phyloP scores from a whole-genome alignment of 176 grass and related monocot species.

The Bothriochloa decipiens region DNA sequence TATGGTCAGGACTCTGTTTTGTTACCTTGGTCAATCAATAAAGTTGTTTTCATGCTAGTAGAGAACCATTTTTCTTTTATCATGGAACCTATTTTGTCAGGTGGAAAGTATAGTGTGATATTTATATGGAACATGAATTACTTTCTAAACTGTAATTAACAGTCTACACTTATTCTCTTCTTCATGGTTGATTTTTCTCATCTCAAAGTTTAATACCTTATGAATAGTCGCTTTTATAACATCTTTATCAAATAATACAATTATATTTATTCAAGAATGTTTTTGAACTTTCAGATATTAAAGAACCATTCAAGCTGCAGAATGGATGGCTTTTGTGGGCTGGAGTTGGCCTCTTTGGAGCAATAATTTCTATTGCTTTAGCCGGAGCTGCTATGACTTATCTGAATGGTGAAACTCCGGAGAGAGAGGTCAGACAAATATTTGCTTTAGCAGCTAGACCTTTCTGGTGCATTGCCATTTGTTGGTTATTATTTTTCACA shows the following conservation, averaged over 20 bases:
- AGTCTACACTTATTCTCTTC: slow-evolving; percentile 3
- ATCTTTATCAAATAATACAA: slow-evolving; percentile 22
- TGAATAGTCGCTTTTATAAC: neutral
- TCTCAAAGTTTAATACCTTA: slow-evolving; percentile 18
- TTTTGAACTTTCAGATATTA: slow-evolving; percentile 66
- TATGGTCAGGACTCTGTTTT: slow-evolving; percentile 65
- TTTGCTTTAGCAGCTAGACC: slow-evolving; percentile 26
- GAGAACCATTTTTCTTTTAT: neutral
- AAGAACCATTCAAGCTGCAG: slow-evolving; percentile 79
- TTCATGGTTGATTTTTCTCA: slow-evolving; percentile 17
- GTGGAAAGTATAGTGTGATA: neutral
- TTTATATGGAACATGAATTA: slow-evolving; percentile 10
- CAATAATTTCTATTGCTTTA: slow-evolving; percentile 76
- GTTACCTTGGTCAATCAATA: slow-evolving; percentile 14
- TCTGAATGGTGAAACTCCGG: slow-evolving; percentile 77
- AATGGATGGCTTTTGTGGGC: slow-evolving; percentile 96
- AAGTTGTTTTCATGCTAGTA: slow-evolving; percentile 25
- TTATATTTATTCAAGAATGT: neutral
- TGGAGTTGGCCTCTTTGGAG: slow-evolving; percentile 70
- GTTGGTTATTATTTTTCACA: slow-evolving; percentile 1
- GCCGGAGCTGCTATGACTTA: slow-evolving; percentile 63
- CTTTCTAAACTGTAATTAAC: slow-evolving; percentile 18
- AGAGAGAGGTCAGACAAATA: slow-evolving; percentile 71
- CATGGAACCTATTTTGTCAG: neutral
- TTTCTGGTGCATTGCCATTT: neutral